phyloP scores from a whole-genome alignment of 2,329 filamentous ascomycete genomes.

The Colletotrichum limetticola region DNA sequence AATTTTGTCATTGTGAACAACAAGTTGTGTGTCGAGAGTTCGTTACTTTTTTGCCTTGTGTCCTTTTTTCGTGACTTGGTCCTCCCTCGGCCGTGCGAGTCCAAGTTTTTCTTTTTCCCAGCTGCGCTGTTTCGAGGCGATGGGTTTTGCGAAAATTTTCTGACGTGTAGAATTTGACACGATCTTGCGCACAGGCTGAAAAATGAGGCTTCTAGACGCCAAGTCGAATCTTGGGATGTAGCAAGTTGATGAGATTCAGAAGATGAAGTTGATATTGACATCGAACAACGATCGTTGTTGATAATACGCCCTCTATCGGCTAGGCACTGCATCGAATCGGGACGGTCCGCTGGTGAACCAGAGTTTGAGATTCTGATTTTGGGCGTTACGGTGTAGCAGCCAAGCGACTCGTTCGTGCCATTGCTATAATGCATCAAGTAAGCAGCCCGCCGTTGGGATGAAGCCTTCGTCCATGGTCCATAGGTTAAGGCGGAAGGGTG shows the following conservation, averaged over 20 bases:
- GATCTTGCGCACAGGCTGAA: not conserved
- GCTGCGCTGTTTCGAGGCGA: conserved; percentile 11
- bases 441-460: conserved; percentile 10
- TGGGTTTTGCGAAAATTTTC: not conserved
- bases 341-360: not conserved
- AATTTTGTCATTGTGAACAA: not conserved
- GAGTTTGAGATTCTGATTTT: not conserved
- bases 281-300: not conserved
- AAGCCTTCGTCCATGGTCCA: not conserved
- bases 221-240: not conserved
- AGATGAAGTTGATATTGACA: not conserved
- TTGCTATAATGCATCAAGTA: not conserved
- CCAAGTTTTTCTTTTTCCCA: conserved; percentile 19
- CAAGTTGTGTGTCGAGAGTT: not conserved
- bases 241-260: conserved; percentile 6
- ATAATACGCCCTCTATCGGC: not conserved
- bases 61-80: not conserved
- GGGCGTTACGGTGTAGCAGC: not conserved
- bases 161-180: not conserved
- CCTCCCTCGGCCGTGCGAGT: conserved; percentile 10
- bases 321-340: not conserved
- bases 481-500: not conserved
- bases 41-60: conserved; percentile 15
- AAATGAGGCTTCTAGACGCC: not conserved
- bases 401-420: not conserved